Percentiles rank a stretch among this genome's conserved stretches.
Evolutionary conservation across 441 rosid species (phyloP).

Genomic region (Gossypium schwendimanii): DNA sequence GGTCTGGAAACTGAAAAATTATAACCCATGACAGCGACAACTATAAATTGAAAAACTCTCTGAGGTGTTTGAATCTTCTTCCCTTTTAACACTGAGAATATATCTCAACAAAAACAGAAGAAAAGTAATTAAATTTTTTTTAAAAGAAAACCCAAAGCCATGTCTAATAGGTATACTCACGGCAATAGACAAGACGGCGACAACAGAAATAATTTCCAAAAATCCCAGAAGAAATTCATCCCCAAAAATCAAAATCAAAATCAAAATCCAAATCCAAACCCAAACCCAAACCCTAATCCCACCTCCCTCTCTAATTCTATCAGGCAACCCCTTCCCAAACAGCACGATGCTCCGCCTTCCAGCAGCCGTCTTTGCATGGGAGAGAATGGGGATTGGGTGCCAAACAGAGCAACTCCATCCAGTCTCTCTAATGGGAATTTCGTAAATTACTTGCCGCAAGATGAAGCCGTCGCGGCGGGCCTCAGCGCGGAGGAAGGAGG

Average conservation of each 20-base stretch:
- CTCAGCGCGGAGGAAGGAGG: constrained; percentile 74
- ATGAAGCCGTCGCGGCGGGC: constrained; percentile 90
- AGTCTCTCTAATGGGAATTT: constrained; percentile 43
- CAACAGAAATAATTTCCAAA: constrained; percentile 27
- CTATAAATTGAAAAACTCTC: not conserved
- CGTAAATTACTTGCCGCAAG: constrained; percentile 88
- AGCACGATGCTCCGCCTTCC: constrained; percentile 24
- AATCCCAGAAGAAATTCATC: constrained; percentile 36
- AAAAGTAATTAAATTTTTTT: not conserved
- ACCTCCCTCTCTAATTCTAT: constrained; percentile 66
- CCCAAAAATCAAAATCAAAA: constrained; percentile 27
- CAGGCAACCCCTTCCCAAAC: constrained; percentile 36
- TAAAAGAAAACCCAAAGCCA: not conserved
- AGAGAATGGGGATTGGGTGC: constrained; percentile 34
- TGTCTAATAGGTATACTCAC: constrained; percentile 43
- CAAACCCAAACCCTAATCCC: constrained; percentile 22
- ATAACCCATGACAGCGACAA: not conserved
- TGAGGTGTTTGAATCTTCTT: not conserved
- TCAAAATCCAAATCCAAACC: constrained; percentile 5
- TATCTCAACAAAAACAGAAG: not conserved
- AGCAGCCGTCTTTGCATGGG: constrained; percentile 37
- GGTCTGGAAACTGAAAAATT: no score
- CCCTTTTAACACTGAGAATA: not conserved
- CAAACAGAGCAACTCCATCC: constrained; percentile 19
- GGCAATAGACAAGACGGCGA: constrained; percentile 26